Evolutionary conservation across 805 yeast species (phyloP).

Genomic region (Candida broadrunensis): DNA sequence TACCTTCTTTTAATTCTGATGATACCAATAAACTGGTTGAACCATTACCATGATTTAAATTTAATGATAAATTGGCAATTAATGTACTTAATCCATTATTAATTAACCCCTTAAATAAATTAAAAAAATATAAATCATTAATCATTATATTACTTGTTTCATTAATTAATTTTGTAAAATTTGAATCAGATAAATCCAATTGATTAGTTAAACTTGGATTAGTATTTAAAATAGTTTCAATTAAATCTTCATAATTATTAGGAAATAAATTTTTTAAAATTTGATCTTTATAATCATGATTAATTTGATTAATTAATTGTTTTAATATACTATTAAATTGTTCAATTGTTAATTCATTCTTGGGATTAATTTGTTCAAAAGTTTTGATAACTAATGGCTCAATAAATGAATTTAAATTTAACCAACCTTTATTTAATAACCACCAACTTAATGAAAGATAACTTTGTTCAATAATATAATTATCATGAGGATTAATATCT

Average conservation of each 20-base stretch:
- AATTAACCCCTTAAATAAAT: constrained; percentile 32
- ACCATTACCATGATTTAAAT: constrained; percentile 12
- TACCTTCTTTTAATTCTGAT: constrained; percentile 10
- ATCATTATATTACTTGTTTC: constrained; percentile 44
- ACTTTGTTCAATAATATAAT: constrained; percentile 70
- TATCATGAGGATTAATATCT: constrained; percentile 21
- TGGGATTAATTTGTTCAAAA: constrained; percentile 65
- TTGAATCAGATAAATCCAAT: constrained; percentile 34
- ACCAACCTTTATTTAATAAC: constrained; percentile 86
- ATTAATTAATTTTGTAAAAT: constrained; percentile 36
- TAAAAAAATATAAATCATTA: constrained; percentile 26
- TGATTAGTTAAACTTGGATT: constrained; percentile 39
- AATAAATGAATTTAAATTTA: constrained; percentile 49
- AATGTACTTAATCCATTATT: constrained; percentile 33
- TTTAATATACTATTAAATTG: constrained; percentile 47
- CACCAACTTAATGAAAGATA: constrained; percentile 91
- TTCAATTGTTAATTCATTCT: constrained; percentile 62
- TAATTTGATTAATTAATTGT: constrained; percentile 19
- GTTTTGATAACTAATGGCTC: constrained; percentile 55
- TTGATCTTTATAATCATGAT: constrained; percentile 10
- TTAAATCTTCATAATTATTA: constrained; percentile 30
- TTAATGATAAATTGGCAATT: constrained; percentile 26
- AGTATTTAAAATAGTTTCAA: constrained; percentile 49
- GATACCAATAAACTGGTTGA: constrained; percentile 4
- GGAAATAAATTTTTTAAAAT: constrained; percentile 33